These are phyloP conservation scores for Globisporangium paroecandrum DNA, from an alignment of 352 stramenopile genomes.

Conservation along the genomic window DNA sequence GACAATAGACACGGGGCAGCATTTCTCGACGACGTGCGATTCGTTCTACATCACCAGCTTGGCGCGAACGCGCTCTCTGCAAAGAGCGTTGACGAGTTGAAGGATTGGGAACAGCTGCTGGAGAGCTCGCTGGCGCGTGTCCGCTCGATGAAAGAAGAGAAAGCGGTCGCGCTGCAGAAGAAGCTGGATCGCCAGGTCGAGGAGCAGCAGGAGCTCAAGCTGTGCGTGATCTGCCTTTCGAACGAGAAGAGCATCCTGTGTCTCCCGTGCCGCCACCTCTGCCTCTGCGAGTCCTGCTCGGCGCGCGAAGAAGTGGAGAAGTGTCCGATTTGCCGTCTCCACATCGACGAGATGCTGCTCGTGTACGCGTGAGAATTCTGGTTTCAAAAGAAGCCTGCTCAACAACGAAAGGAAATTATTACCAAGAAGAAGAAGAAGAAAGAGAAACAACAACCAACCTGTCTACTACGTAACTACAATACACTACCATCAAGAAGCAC, in stretches of 20 bases:
- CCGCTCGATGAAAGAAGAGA: constrained; percentile 65
- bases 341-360: constrained; percentile 80
- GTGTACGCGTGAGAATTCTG: constrained; percentile 63
- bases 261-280: constrained; percentile 78
- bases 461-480: constrained; percentile 6
- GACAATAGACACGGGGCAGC: neutral
- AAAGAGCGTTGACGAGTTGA: constrained; percentile 52
- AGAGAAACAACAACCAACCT: neutral
- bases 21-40: constrained; percentile 27
- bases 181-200: constrained; percentile 72
- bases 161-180: constrained; percentile 71
- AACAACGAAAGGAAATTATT: neutral
- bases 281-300: constrained; percentile 73
- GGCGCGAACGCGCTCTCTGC: constrained; percentile 19
- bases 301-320: constrained; percentile 65
- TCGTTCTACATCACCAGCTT: constrained; percentile 27
- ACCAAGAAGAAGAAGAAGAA: constrained; percentile 2
- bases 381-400: neutral
- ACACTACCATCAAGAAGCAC: constrained; percentile 3
- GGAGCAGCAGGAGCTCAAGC: constrained; percentile 80
- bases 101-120: constrained; percentile 68
- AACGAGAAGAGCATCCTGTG: constrained; percentile 85
- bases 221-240: constrained; percentile 81
- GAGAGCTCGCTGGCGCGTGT: constrained; percentile 56
- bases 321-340: constrained; percentile 80